Evolutionary conservation across 2,329 filamentous ascomycete genomes (phyloP).

Genomic region (Aspergillus tamarii): DNA sequence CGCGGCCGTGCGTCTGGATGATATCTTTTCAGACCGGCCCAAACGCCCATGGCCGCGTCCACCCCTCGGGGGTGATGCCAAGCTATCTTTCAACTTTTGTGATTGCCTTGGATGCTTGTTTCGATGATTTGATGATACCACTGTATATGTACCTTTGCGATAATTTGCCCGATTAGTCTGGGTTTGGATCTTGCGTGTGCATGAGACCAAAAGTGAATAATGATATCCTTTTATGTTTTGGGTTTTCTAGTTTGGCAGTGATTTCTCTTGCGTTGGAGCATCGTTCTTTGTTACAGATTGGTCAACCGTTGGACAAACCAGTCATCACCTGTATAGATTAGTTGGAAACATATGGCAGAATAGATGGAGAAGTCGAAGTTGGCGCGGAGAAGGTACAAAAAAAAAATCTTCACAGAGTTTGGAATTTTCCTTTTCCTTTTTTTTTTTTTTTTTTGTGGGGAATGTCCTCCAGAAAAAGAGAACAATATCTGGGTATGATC

Average conservation of each 20-base stretch:
- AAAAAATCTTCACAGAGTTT: background rate
- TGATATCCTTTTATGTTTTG: background rate
- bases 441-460: background rate
- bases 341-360: background rate
- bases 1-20: background rate
- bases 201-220: slow-evolving; percentile 1
- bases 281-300: background rate
- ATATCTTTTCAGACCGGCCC: too few relatives aligned
- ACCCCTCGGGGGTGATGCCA: background rate
- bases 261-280: background rate
- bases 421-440: background rate
- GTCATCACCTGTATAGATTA: background rate
- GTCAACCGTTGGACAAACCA: background rate
- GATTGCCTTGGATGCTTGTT: background rate
- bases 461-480: background rate
- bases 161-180: background rate
- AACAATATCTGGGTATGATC: background rate
- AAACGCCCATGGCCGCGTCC: background rate
- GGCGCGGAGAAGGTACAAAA: background rate
- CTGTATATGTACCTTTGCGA: slow-evolving; percentile 3
- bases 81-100: background rate
- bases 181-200: background rate
- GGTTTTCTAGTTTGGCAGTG: background rate
- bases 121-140: slow-evolving; percentile 6
- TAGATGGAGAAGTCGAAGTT: background rate